Evolutionary conservation across 2,329 filamentous ascomycete genomes (phyloP), one percentile per base, ranked within the genome.

Genomic region (Neonectria neomacrospora): DNA sequence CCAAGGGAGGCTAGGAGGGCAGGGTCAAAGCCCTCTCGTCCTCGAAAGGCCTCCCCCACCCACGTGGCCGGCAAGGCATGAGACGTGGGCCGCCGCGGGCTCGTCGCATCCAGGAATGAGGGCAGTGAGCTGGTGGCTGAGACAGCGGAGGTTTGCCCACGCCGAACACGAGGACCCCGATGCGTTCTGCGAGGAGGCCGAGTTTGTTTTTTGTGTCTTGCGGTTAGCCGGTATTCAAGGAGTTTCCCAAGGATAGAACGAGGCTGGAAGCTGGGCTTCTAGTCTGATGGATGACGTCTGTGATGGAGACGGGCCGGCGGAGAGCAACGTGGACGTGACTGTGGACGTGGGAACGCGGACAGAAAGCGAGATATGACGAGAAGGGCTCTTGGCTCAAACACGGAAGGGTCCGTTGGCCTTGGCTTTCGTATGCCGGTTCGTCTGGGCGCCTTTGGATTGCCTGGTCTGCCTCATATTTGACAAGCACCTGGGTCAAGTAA

Each of bases 51-150:
- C 9, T 14, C n/a, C 47, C 16, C 37, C 37, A 48, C 47, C 54
- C 55, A 58, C 56, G 56, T 58, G 56, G 56, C 39, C 48, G 48
- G 56, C 47, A 53, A 30, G 37, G 48, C 48, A 53, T 53, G 39
- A 26, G 48, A 53, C 37, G 56, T 58, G 48, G 48, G 39, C 28
- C 20, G 20, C 47, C 20, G 20, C 18, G 41, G 56, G 37, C 53
- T 58, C 22, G 7, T 23, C 14, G 9, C 14, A 34, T 41, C 28
- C 48, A 53, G 56, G 48, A 53, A 58, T 58, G 56, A 53, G 39
- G 28, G 39, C 55, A 45, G 39, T 5, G 48, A 32, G 50, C 20
- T 20, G 28, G 51, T 58, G 48, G 39, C 56, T 58, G 39, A 58
- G 56, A 58, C 56, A 45, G 37, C 56, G 41, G 48, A 53, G 26